phyloP scores from a whole-genome alignment of 257 asterid species.

The Gentiana straminea region DNA sequence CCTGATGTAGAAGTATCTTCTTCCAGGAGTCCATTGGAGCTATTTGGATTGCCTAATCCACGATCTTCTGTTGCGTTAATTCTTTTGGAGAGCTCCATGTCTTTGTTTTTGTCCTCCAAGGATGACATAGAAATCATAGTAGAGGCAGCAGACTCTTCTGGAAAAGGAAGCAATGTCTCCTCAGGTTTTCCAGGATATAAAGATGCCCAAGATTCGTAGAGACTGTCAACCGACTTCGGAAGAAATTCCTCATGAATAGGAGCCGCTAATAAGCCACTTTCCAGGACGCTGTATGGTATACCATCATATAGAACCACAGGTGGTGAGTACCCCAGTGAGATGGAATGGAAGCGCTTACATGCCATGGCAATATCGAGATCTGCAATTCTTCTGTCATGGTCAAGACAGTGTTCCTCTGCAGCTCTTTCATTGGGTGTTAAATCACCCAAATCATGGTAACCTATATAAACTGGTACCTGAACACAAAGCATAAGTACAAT shows the following conservation, averaged over 20 bases:
- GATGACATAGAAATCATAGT: constrained; percentile 21
- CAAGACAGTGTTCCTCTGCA: constrained; percentile 26
- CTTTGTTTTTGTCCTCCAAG: constrained; percentile 18
- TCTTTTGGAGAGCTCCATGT: no score
- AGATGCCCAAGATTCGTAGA: constrained; percentile 30
- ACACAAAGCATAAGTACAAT: constrained; percentile 8
- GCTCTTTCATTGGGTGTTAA: constrained; percentile 33
- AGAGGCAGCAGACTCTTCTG: constrained; percentile 25
- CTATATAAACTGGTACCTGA: constrained; percentile 61
- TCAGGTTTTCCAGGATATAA: constrained; percentile 26
- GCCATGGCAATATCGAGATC: constrained; percentile 54
- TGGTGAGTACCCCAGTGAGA: constrained; percentile 56
- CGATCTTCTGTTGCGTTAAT: constrained; percentile 14
- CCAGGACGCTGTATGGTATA: constrained; percentile 26
- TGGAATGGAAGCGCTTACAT: constrained; percentile 62
- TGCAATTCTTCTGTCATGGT: constrained; percentile 21
- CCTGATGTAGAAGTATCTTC: constrained; percentile 32
- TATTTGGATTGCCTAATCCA: constrained; percentile 23
- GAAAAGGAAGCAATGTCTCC: constrained; percentile 15
- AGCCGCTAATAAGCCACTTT: constrained; percentile 35
- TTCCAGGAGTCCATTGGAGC: constrained; percentile 15
- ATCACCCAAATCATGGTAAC: constrained; percentile 55
- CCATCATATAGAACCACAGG: constrained; percentile 67
- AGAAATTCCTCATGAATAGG: constrained; percentile 39
- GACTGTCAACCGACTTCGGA: constrained; percentile 34